Evolutionary conservation across 2,329 filamentous ascomycete genomes (phyloP).

Genomic region (Cytospora piceicola): DNA sequence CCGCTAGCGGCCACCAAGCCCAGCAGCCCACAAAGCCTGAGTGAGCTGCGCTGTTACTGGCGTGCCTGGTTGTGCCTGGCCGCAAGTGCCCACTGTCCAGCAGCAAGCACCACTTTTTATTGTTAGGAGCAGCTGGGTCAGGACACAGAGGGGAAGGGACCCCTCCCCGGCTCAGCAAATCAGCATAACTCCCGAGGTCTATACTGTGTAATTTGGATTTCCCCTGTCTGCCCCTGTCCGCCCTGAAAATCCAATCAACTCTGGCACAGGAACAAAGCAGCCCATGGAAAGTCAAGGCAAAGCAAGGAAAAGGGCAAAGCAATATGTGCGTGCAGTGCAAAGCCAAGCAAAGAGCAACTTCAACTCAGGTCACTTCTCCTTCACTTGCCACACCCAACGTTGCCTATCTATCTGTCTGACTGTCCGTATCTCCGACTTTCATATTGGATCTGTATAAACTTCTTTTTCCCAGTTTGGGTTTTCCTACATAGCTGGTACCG

Average conservation of each 20-base stretch:
- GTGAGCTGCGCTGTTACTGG: not conserved
- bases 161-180: conserved; percentile 16
- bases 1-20: not conserved
- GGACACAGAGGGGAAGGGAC: not conserved
- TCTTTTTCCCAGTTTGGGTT: not conserved
- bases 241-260: conserved; percentile 29
- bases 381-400: not conserved
- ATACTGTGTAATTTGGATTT: conserved; percentile 19
- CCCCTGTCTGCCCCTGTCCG: conserved; percentile 23
- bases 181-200: conserved; percentile 24
- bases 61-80: not conserved
- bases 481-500: not conserved
- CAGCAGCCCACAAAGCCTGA: not conserved
- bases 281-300: not conserved
- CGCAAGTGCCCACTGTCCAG: not conserved
- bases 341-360: conserved; percentile 9
- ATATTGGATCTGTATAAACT: conserved; percentile 6
- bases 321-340: no score
- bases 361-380: conserved; percentile 25
- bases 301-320: not conserved
- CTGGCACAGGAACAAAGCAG: conserved; percentile 30
- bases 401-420: not conserved
- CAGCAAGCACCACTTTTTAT: not conserved
- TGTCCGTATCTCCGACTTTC: not conserved
- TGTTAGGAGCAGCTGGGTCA: not conserved